phyloP scores from a whole-genome alignment of 768 basidiomycete species.

The Agrocybe chaxingu region DNA sequence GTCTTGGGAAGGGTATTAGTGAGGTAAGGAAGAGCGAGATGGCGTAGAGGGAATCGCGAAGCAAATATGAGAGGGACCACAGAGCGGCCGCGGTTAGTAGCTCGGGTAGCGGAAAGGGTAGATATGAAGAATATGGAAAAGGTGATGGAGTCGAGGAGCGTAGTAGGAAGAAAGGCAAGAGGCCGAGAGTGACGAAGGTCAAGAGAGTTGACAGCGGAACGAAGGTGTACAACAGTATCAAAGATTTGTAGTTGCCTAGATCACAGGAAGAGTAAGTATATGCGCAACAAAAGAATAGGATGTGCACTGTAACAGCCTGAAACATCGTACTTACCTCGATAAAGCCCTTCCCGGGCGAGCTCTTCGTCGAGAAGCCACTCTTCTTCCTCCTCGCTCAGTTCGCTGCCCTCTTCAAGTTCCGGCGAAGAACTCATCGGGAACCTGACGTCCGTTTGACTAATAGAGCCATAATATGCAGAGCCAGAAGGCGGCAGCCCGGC shows the following conservation, averaged over 20 bases:
- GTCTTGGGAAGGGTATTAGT: constrained; percentile 21
- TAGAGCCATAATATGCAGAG: too few relatives aligned
- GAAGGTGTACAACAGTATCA: constrained; percentile 54
- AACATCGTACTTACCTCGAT: constrained; percentile 21
- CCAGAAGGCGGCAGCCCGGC: too few relatives aligned
- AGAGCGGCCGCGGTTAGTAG: constrained; percentile 57
- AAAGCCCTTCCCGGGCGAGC: constrained; percentile 27
- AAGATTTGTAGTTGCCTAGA: constrained; percentile 59
- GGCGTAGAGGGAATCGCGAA: constrained; percentile 46
- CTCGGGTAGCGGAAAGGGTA: constrained; percentile 67
- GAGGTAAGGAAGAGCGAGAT: constrained; percentile 21
- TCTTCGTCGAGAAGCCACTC: constrained; percentile 29
- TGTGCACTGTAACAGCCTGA: not conserved
- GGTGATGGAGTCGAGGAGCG: constrained; percentile 36
- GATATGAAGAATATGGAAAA: constrained; percentile 47
- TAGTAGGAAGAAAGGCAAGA: constrained; percentile 49
- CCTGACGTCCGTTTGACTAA: too few relatives aligned
- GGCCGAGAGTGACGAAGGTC: constrained; percentile 46
- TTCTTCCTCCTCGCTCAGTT: constrained; percentile 31
- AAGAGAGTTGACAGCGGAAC: constrained; percentile 54
- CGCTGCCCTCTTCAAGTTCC: constrained; percentile 15
- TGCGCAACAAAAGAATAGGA: not conserved
- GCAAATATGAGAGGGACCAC: constrained; percentile 56
- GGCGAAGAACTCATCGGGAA: too few relatives aligned
- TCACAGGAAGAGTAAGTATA: constrained; percentile 6